Conservation (phyloP, 805 yeast species). For the Cyberlindnera veronae region DNA sequence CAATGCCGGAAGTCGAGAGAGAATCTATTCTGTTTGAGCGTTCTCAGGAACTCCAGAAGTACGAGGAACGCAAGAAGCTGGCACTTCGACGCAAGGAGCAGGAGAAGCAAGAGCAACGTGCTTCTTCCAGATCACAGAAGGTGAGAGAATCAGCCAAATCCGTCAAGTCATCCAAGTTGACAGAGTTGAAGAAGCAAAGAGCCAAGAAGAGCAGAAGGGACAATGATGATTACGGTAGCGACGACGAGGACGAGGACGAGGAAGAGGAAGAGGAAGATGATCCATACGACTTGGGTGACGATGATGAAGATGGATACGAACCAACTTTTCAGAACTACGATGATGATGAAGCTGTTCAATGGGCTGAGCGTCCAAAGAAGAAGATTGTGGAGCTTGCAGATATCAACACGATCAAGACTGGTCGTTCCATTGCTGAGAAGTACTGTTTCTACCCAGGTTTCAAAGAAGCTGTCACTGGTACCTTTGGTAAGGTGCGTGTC, state of each 20-base stretch:
- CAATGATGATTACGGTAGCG: constrained; percentile 39
- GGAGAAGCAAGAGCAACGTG: constrained; percentile 36
- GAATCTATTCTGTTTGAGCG: constrained; percentile 91
- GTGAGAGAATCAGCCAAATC: constrained; percentile 31
- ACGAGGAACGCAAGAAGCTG: constrained; percentile 76
- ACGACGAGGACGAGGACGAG: constrained; percentile 46
- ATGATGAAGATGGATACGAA: constrained; percentile 42
- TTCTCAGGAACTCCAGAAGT: constrained; percentile 86
- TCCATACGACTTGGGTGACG: constrained; percentile 38
- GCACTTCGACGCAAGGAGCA: constrained; percentile 74
- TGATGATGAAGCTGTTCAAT: constrained; percentile 44
- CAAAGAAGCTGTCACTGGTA: constrained; percentile 61
- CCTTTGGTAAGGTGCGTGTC: constrained; percentile 80
- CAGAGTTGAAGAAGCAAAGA: constrained; percentile 73
- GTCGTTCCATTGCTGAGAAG: constrained; percentile 71
- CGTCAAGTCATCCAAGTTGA: constrained; percentile 50
- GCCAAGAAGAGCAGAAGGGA: constrained; percentile 51
- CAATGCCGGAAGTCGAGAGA: constrained; percentile 87
- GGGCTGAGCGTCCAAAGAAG: constrained; percentile 43
- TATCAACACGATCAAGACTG: constrained; percentile 69
- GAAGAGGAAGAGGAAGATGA: constrained; percentile 33
- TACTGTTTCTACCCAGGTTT: constrained; percentile 83
- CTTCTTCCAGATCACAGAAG: constrained; percentile 28
- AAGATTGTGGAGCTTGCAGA: constrained; percentile 54
- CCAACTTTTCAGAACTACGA: constrained; percentile 38